Evolutionary conservation across 2,329 filamentous ascomycete species (phyloP), one percentile per base, ranked within the genome.

Genomic region (Sodiomyces alkalinus): DNA sequence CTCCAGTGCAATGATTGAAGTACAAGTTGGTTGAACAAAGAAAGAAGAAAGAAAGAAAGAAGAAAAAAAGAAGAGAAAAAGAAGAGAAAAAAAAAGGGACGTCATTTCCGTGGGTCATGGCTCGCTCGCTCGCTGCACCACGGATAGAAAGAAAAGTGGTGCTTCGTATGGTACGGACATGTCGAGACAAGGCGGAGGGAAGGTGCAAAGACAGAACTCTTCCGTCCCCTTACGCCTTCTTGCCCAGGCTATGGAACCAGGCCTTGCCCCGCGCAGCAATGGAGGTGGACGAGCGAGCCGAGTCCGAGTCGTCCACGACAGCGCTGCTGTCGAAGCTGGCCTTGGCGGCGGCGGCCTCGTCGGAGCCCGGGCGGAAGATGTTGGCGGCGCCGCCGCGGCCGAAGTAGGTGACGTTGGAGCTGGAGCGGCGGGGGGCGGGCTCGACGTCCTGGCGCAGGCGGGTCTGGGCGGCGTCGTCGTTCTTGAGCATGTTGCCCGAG

Each of bases 391-490:
- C 80, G 20, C 80, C 80, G 21, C 80, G 74, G 22, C 80, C 80
- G 43, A 72, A 65, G 48, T 83, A 74, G 33, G 68, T 66, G 17
- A 64, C 64, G 22, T 64, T 65, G n/a, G 56, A 53, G 44, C 70
- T 71, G 23, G 60, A 51, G 32, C 71, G 66, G 36, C 71, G 66
- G 24, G 59, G 51, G 34, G 69, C 52, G 30, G 72, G 69, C 34
- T 76, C 72, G 35, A 94, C 81, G 44, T 94, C 86, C 53, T 96
- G 87, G 22, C 74, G 74, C 30, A 72, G 64, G 37, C 86, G 77
- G 19, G 86, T 82, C 47, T 81, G 72, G 22, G 62, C 56, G 4
- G 76, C 72, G 42, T 90, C 77, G 37, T 71, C 72, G 47, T 77
- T 75, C 40, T 56, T 60, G 26, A 79, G 74, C 78, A 93, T 92